Percentiles rank a stretch among this genome's conserved stretches.
Conservation (phyloP, 2,329 filamentous ascomycete genomes). For the Sporothrix humicola region DNA sequence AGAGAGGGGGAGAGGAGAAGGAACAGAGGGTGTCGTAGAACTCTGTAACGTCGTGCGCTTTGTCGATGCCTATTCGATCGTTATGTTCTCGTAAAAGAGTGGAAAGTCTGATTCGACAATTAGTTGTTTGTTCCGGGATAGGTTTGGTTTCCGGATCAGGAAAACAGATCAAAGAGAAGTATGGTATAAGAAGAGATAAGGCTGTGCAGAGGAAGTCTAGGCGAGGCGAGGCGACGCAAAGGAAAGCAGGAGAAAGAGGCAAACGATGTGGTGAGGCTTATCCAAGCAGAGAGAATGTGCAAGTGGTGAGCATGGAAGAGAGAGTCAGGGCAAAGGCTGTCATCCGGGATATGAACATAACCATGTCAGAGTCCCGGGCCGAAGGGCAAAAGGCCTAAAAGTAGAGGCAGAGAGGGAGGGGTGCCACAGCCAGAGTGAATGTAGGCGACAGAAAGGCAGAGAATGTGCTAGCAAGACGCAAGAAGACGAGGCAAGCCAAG, state of each 20-base stretch:
- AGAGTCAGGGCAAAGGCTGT: not conserved
- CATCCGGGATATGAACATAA: conserved; percentile 10
- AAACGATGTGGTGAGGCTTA: conserved; percentile 31
- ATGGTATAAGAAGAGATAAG: conserved; percentile 13
- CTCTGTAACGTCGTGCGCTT: not conserved
- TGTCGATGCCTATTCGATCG: not conserved
- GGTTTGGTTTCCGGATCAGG: not conserved
- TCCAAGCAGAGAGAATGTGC: conserved; percentile 28
- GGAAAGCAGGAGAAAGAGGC: conserved; percentile 26
- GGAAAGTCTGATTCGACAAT: conserved; percentile 19
- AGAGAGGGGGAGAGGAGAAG: conserved; percentile 2
- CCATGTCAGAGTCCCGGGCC: conserved; percentile 6
- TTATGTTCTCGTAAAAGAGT: not conserved
- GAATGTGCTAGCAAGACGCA: conserved; percentile 34
- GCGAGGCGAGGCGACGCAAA: conserved; percentile 10
- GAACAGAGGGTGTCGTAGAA: too few species aligned
- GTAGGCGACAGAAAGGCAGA: conserved; percentile 33
- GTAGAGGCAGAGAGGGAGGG: conserved; percentile 7
- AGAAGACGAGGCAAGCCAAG: conserved; percentile 20
- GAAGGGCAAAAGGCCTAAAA: not conserved
- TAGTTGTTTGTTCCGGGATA: not conserved
- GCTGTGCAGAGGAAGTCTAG: not conserved
- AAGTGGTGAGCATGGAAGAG: not conserved
- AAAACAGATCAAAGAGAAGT: conserved; percentile 2
- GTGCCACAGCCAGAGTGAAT: not conserved